Evolutionary conservation across 148 eudicot species (phyloP).

Genomic region (Camellia granthamiana): DNA sequence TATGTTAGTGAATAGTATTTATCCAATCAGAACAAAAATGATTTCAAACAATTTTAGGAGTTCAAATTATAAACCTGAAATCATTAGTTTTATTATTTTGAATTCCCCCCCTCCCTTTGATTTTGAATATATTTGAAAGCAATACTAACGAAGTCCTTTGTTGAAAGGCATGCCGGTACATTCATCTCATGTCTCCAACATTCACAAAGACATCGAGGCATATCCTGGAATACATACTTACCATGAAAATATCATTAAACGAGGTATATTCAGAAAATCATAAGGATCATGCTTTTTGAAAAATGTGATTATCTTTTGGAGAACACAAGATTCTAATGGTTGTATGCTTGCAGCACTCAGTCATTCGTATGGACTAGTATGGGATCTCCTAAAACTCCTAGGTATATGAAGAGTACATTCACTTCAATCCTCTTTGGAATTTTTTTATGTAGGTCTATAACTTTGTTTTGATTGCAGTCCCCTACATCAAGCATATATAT

Average conservation of each 20-base stretch:
- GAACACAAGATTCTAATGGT: background rate
- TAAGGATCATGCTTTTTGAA: background rate
- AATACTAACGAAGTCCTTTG: background rate
- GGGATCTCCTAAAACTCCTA: constrained; percentile 10
- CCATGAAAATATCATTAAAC: background rate
- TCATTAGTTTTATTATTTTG: too few species aligned
- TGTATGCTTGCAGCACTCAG: constrained; percentile 1
- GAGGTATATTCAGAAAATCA: background rate
- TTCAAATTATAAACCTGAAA: background rate
- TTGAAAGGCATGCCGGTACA: constrained; percentile 11
- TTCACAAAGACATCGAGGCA: constrained; percentile 4
- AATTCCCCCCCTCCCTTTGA: too few species aligned
- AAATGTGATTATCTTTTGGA: background rate
- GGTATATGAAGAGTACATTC: background rate
- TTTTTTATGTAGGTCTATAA: too few species aligned
- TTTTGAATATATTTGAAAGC: background rate
- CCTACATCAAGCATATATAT: too few species aligned
- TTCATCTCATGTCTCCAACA: background rate
- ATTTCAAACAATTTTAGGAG: background rate
- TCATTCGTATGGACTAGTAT: background rate
- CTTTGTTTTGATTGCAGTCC: too few species aligned
- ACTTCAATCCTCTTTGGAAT: background rate
- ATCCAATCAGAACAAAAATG: too few species aligned
- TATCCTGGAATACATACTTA: background rate
- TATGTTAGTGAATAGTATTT: too few species aligned